Percentiles rank a stretch among this genome's conserved stretches.
Conservation (phyloP, 2,329 filamentous ascomycete species). For the Monosporascus sp. region DNA sequence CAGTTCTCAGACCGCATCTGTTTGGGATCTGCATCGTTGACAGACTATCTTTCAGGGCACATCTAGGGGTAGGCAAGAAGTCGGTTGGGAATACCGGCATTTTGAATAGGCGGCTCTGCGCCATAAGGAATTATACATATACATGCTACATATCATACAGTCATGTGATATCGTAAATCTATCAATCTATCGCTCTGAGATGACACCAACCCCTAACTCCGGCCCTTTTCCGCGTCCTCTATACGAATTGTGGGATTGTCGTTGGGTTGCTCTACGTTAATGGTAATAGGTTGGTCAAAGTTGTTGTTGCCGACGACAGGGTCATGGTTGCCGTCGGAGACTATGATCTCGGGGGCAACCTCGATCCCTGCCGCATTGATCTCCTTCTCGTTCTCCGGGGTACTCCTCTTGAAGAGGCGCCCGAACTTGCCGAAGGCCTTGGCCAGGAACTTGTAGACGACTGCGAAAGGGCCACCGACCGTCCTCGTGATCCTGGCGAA, state of each 20-base stretch:
- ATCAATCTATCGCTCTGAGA: background rate
- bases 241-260: slow-evolving; percentile 17
- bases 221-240: slow-evolving; percentile 20
- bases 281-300: background rate
- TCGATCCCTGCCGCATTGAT: slow-evolving; percentile 1
- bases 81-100: too few species aligned
- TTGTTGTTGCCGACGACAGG: background rate
- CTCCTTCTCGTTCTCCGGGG: background rate
- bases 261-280: background rate
- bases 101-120: too few species aligned
- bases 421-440: slow-evolving; percentile 14
- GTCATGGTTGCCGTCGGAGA: slow-evolving; percentile 11
- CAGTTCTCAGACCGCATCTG: too few species aligned
- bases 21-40: too few species aligned
- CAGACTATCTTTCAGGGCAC: too few species aligned
- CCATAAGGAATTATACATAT: too few species aligned
- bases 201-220: slow-evolving; percentile 1
- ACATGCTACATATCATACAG: background rate
- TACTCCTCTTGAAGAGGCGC: slow-evolving; percentile 11
- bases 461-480: slow-evolving; percentile 26
- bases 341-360: slow-evolving; percentile 19
- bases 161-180: background rate
- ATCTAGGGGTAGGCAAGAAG: too few species aligned
- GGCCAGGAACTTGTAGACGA: slow-evolving; percentile 18
- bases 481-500: slow-evolving; percentile 27